phyloP scores from a whole-genome alignment of 169 alveolate genomes.

The Eimeria brunetti region DNA sequence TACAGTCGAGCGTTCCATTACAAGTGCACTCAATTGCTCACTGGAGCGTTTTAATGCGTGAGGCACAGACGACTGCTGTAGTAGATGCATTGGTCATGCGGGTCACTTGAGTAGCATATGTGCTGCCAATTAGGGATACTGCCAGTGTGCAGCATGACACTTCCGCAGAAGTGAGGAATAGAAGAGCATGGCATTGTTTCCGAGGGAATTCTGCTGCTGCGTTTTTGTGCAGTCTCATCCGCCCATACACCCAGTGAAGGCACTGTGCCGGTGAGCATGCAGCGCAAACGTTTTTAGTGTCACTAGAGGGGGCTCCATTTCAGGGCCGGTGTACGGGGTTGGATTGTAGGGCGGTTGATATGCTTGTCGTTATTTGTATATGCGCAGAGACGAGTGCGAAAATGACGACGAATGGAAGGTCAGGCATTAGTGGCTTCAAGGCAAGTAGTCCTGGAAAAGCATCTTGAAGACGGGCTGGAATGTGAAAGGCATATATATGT shows the following conservation, averaged over 20 bases:
- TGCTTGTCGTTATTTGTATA: neutral
- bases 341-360: neutral
- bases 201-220: neutral
- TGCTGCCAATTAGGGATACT: neutral
- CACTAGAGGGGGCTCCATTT: neutral
- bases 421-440: neutral
- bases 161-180: neutral
- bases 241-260: constrained; percentile 99
- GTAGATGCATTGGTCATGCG: neutral
- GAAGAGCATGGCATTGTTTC: neutral
- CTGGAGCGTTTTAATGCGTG: neutral
- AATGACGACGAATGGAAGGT: constrained; percentile 83
- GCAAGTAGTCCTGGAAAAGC: no score
- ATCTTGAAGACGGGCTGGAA: neutral
- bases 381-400: constrained; percentile 84
- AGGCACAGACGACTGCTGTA: neutral
- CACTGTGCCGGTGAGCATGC: constrained; percentile 85
- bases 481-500: neutral
- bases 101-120: neutral
- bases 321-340: neutral
- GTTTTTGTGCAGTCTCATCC: constrained; percentile 96
- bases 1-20: neutral
- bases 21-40: neutral
- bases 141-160: neutral
- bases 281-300: neutral